phyloP scores from a whole-genome alignment of 73 alveolate genomes.

The Paramecium sonneborni region DNA sequence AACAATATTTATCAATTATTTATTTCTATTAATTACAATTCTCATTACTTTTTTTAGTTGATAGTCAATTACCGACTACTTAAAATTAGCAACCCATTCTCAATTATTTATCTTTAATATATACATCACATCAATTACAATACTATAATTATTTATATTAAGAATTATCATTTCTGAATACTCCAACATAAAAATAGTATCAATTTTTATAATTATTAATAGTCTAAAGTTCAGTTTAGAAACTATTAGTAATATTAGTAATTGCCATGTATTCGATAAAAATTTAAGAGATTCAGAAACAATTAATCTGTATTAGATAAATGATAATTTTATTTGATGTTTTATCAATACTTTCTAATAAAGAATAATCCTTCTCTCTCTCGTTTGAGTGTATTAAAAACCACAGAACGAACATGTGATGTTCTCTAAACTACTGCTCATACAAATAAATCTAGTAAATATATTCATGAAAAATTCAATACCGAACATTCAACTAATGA shows the following conservation, averaged over 20 bases:
- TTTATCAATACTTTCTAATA: not conserved
- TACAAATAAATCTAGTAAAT: constrained; percentile 7
- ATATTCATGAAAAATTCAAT: not conserved
- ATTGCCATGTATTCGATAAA: not conserved
- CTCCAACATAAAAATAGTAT: not conserved
- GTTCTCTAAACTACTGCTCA: not conserved
- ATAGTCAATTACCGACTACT: too few relatives aligned
- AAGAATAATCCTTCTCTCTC: constrained; percentile 7
- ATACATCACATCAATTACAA: too few relatives aligned
- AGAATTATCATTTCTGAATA: too few relatives aligned
- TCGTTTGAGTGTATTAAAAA: not conserved
- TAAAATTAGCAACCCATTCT: too few relatives aligned
- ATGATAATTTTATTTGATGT: not conserved
- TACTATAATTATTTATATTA: too few relatives aligned
- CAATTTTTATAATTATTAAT: not conserved
- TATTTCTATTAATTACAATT: not conserved
- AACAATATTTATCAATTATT: not conserved
- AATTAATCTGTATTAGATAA: not conserved
- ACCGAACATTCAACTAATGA: constrained; percentile 21
- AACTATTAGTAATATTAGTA: not conserved
- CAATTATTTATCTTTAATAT: too few relatives aligned
- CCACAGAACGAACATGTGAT: not conserved
- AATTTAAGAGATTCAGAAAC: not conserved
- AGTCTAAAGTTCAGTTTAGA: not conserved
- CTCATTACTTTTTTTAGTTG: too few relatives aligned